A percentile compares a stretch with the other conserved stretches of the same genome.
Conservation (phyloP, 169 alveolate genomes). For the Amoebophrya sp. region DNA sequence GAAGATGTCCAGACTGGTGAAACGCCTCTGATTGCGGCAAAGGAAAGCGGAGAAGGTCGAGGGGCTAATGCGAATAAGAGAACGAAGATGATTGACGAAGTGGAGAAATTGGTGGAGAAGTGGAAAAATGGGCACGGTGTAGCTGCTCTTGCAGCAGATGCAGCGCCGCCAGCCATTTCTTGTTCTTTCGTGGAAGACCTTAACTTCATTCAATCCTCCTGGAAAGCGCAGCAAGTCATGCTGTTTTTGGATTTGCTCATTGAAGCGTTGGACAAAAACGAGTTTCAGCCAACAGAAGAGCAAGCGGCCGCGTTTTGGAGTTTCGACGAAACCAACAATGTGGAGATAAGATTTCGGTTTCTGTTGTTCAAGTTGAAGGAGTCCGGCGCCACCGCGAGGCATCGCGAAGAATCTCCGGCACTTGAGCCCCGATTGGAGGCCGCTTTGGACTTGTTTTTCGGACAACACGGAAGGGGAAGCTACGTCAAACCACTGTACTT, state of each 20-base stretch:
- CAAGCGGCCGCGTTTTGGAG: no score
- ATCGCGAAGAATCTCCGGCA: not conserved
- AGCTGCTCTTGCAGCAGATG: not conserved
- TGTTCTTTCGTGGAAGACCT: no score
- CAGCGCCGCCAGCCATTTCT: not conserved
- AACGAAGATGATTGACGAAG: not conserved
- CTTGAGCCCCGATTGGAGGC: no score
- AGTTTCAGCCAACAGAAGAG: no score
- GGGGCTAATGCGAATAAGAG: not conserved
- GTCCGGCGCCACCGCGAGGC: no score
- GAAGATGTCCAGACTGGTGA: not conserved
- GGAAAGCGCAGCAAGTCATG: conserved; percentile 42
- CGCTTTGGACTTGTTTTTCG: not conserved
- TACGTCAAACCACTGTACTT: not conserved
- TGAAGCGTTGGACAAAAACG: no score
- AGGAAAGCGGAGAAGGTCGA: not conserved
- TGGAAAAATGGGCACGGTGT: not conserved
- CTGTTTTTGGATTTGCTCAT: conserved; percentile 38
- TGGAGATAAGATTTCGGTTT: not conserved
- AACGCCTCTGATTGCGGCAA: conserved; percentile 11
- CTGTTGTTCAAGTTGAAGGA: not conserved
- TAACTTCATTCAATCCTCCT: no score
- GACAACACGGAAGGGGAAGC: not conserved
- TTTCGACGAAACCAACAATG: not conserved
- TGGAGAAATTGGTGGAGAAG: not conserved